Evolutionary conservation across 1,284 basidiomycete species (phyloP), one percentile per base, ranked within the genome.

Genomic region (Fomitopsis palustris): DNA sequence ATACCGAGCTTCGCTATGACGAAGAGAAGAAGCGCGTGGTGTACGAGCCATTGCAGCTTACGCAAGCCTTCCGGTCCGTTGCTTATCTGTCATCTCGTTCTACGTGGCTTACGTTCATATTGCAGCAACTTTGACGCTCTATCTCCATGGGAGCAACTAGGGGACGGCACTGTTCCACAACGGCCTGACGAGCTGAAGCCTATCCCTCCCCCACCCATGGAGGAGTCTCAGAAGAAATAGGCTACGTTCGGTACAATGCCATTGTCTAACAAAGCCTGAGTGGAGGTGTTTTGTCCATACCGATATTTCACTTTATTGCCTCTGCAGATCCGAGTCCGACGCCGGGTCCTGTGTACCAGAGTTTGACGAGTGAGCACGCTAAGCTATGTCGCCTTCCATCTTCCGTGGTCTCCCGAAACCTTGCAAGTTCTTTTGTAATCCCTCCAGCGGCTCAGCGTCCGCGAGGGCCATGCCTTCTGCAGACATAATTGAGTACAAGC

Each of bases 1-100:
- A 99, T 78, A 93, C 95, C 10, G 97, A 99, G 76, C 85, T 99
- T 53, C 88, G 97, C 58, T 99, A 98, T 72, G 96, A 98, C 72
- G 97, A 99, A 78, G 96, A 98, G 79, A 89, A 93, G 74, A 99
- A 99, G 80, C 93, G 96, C 52, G 95, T 99, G 59, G 95, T 99
- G 25, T 96, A 96, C 69, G 97, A 99, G 74, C 97, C 97, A 29
- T 80, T 99, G 58, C 97, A 99, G 74, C 84, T 99, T 65, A 96
- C 96, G 9, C 97, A 99, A 76, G 96, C 96, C 45, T 99, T 97
- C 88, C 87, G 96, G 92, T 94, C 66, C 62, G 80, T 73, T 45
- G 29, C 42, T 45, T 66, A 29, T 56, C 21, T 33, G 16, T 47
- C 9, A 38, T 10, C 21, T 52, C 27, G 55, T 39, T 47, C 9